Base-by-base conservation (phyloP, 257 asterid genomes). In the Salvia rosmarinus region DNA sequence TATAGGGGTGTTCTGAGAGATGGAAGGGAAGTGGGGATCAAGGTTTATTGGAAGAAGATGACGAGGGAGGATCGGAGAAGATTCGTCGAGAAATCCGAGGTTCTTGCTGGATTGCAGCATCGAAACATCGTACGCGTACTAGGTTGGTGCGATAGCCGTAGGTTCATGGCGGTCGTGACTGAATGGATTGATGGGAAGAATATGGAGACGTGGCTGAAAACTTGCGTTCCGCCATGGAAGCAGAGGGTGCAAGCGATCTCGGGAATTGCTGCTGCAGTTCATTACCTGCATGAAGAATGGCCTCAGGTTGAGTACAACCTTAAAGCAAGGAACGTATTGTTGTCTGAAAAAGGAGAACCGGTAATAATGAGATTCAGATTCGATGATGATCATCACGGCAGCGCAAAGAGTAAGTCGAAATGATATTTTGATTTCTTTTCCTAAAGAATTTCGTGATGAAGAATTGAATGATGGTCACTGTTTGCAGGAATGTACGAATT, bases 261-360 rank as follows among this genome's bases (percentile, higher is more conserved):
- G 12, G 83, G 83, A 23, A 57, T 81, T 11, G 77, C 77, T 5
- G 72, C 73, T 10, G 90, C 75, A 3, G 17, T 88, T 58, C 49
- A 79, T 43, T 85, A 85, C 58, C 50, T 88, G 71, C 76, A 81
- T 17, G 61, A 77, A 39, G 80, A 81, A 68, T 77, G 87, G 77
- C 85, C 87, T 9, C 66, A 79, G 14, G 52, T 79, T 30, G 78
- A 72, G 37, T 83, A 59, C 65, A 60, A 74, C 63, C 88, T 88
- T 30, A 79, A 70, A 60, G 61, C 82, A 6, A 84, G 74, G 28
- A 60, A 70, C 46, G 64, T 88, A 6, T 2, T 77, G 19, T 4
- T 85, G 69, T 80, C 82, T 5, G 74, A 73, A 59, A 68, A 79
- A 28, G 84, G 86, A 47, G 88, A 80, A 25, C 88, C 91, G 5